A percentile compares a stretch with the other conserved stretches of the same genome.
Conservation (phyloP, 192 early-diverging fungal species). For the Phycomyces nitens region DNA sequence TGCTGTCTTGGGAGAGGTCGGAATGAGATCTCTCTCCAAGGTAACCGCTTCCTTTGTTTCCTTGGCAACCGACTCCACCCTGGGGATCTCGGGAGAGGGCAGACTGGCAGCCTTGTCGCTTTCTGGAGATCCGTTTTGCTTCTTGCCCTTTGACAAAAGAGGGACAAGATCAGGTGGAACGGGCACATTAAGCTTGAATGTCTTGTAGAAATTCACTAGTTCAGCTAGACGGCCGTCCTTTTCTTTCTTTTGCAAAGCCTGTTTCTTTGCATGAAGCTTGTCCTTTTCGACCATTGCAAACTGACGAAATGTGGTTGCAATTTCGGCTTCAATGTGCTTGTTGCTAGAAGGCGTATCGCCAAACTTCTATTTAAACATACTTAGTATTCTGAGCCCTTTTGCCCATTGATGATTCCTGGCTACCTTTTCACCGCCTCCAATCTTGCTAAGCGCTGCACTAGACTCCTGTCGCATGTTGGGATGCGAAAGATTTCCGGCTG, state of each 20-base stretch:
- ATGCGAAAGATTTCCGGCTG: conserved; percentile 8
- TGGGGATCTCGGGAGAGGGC: too few species aligned
- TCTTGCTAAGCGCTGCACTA: conserved; percentile 3
- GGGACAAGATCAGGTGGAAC: conserved; percentile 80
- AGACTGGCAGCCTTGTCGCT: not conserved
- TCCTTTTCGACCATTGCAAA: conserved; percentile 79
- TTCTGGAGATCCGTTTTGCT: conserved; percentile 6
- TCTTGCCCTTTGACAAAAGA: conserved; percentile 62
- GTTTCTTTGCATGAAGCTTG: conserved; percentile 70
- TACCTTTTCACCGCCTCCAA: conserved; percentile 6
- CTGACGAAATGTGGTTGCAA: conserved; percentile 49
- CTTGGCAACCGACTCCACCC: too few species aligned
- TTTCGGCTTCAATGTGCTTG: conserved; percentile 45
- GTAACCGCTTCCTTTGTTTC: too few species aligned
- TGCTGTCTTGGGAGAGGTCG: conserved; percentile 11
- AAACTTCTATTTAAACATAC: not conserved
- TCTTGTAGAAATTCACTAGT: conserved; percentile 75
- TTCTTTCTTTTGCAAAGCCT: conserved; percentile 68
- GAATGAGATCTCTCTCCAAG: not conserved
- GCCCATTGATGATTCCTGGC: too few species aligned
- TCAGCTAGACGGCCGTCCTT: conserved; percentile 73
- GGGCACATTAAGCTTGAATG: conserved; percentile 77
- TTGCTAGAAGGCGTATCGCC: conserved; percentile 5
- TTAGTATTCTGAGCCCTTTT: too few species aligned
- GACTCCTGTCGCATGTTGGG: conserved; percentile 16